Percentiles rank a stretch among this genome's conserved stretches.
Conservation (phyloP, 1,284 basidiomycete species). For the Pyrrhoderma lamaoense region DNA sequence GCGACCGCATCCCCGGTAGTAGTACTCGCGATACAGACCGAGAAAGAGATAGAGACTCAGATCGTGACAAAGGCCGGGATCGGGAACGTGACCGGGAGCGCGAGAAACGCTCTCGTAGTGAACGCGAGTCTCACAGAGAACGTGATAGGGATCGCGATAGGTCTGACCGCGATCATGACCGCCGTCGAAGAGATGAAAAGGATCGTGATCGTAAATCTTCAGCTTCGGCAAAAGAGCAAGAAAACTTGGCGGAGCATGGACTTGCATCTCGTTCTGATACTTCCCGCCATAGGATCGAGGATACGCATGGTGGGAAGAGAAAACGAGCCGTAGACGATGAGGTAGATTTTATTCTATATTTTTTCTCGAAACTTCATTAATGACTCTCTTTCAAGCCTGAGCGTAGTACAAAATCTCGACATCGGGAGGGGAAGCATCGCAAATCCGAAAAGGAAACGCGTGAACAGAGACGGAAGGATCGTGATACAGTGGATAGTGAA, state of each 20-base stretch:
- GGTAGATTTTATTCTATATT: conserved; percentile 34
- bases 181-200: conserved; percentile 29
- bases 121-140: conserved; percentile 29
- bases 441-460: conserved; percentile 51
- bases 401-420: conserved; percentile 63
- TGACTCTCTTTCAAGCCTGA: conserved; percentile 41
- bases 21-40: conserved; percentile 31
- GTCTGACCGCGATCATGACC: conserved; percentile 34
- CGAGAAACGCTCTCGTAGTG: conserved; percentile 29
- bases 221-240: conserved; percentile 22
- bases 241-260: conserved; percentile 39
- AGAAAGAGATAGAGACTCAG: conserved; percentile 34
- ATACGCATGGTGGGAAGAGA: conserved; percentile 60
- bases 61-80: conserved; percentile 32
- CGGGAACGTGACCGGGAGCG: conserved; percentile 33
- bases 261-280: conserved; percentile 53
- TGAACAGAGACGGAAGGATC: conserved; percentile 47
- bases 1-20: conserved; percentile 17
- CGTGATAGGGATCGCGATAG: conserved; percentile 35
- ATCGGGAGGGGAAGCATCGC: conserved; percentile 60
- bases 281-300: conserved; percentile 45
- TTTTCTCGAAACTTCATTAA: no score
- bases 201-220: conserved; percentile 36
- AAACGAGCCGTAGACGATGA: conserved; percentile 60
- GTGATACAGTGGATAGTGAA: conserved; percentile 44